Evolutionary conservation across 441 rosid species (phyloP).

Genomic region (Isatis lusitanica): DNA sequence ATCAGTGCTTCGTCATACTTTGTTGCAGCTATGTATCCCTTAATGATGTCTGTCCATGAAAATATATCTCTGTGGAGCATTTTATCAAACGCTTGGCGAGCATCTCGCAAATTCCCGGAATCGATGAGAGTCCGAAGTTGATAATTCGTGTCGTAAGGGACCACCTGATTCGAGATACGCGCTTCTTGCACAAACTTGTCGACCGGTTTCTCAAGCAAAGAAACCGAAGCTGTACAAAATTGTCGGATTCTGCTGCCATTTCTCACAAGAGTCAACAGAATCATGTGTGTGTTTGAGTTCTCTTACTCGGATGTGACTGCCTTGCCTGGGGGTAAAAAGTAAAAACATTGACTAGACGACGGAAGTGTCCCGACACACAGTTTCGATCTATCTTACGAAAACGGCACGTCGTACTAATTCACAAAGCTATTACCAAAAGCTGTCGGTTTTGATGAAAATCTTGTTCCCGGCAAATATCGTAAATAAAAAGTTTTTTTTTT

Average conservation of each 20-base stretch:
- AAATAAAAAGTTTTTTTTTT: not conserved
- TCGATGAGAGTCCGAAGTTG: constrained; percentile 42
- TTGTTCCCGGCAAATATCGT: not conserved
- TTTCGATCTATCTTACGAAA: not conserved
- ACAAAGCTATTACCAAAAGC: not conserved
- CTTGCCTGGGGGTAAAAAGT: not conserved
- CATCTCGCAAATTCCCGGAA: constrained; percentile 43
- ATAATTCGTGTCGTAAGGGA: constrained; percentile 42
- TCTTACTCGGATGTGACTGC: not conserved
- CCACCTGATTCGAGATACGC: constrained; percentile 18
- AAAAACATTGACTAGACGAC: not conserved
- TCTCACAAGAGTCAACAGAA: constrained; percentile 25
- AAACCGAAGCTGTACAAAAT: constrained; percentile 44
- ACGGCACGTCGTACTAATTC: constrained; percentile 11
- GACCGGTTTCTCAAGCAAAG: constrained; percentile 23
- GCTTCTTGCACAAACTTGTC: constrained; percentile 2
- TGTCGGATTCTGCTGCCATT: constrained; percentile 40
- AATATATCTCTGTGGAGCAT: constrained; percentile 64
- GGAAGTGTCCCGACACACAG: not conserved
- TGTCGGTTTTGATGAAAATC: not conserved
- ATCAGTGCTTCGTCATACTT: constrained; percentile 53
- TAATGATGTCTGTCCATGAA: constrained; percentile 74
- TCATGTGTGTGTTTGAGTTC: constrained; percentile 28
- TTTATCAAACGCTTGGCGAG: constrained; percentile 69
- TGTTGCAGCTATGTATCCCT: constrained; percentile 58